A percentile compares a stretch with the other conserved stretches of the same genome.
phyloP scores from a whole-genome alignment of 352 stramenopile species.

The Globisporangium lucens region DNA sequence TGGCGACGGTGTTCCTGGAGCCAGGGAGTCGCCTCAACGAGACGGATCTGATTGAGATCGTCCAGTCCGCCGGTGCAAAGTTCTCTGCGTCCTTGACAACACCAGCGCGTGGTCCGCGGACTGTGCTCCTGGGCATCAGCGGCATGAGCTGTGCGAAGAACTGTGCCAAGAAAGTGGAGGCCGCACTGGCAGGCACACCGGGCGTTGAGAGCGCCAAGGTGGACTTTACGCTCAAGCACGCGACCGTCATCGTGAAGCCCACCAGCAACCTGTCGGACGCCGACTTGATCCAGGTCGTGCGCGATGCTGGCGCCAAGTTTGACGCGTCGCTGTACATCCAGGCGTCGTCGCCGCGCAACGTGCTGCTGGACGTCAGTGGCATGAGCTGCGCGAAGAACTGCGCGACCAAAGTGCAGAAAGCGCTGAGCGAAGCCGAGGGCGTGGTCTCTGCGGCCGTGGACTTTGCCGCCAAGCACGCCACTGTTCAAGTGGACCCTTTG shows the following conservation, averaged over 20 bases:
- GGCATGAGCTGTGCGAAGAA: constrained; percentile 86
- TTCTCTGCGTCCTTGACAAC: constrained; percentile 54
- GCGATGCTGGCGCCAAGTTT: constrained; percentile 53
- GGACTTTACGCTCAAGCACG: constrained; percentile 65
- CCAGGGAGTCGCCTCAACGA: constrained; percentile 63
- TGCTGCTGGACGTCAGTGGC: constrained; percentile 52
- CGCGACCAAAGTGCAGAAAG: constrained; percentile 64
- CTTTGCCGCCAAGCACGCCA: constrained; percentile 57
- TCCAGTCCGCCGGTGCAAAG: constrained; percentile 54
- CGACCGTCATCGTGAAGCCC: constrained; percentile 51
- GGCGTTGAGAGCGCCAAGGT: constrained; percentile 61
- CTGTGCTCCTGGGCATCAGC: constrained; percentile 51
- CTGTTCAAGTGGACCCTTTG: constrained; percentile 53
- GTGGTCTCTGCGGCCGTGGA: constrained; percentile 74
- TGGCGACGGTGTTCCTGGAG: constrained; percentile 76
- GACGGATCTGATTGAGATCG: constrained; percentile 56
- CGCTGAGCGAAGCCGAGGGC: constrained; percentile 48
- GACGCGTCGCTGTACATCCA: constrained; percentile 44
- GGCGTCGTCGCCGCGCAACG: constrained; percentile 25
- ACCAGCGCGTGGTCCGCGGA: constrained; percentile 38
- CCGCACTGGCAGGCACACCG: constrained; percentile 37
- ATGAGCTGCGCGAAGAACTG: constrained; percentile 73
- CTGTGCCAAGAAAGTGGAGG: constrained; percentile 72
- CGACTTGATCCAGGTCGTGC: constrained; percentile 61
- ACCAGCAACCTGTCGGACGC: constrained; percentile 43